Conservation (phyloP, 257 asterid species). For the Nicotiana obtusifolia region DNA sequence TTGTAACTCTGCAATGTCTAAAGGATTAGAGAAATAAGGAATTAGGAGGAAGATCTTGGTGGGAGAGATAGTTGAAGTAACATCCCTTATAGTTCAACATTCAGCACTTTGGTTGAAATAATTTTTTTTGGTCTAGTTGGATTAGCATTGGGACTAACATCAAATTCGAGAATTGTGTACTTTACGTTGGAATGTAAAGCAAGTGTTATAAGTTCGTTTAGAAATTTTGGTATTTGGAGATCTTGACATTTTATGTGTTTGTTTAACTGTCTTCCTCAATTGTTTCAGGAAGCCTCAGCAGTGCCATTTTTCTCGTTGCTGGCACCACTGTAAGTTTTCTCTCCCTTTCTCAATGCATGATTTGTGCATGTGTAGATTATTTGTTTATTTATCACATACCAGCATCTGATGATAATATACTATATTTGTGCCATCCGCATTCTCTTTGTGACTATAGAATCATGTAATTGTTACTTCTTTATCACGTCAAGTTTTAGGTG, state of each 20-base stretch:
- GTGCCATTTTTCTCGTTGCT: constrained; percentile 82
- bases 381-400: neutral
- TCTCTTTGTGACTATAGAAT: no score
- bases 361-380: neutral
- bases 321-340: constrained; percentile 79
- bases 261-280: constrained; percentile 6
- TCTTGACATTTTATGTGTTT: constrained; percentile 11
- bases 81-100: no score
- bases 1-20: no score
- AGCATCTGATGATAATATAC: neutral
- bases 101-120: neutral
- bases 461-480: no score
- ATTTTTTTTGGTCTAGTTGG: neutral
- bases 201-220: neutral
- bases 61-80: no score
- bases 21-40: no score
- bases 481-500: no score
- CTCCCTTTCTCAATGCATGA: neutral
- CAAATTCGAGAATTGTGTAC: neutral
- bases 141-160: neutral
- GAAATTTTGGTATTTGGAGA: neutral
- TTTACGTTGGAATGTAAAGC: neutral
- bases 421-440: no score
- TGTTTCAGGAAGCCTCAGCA: constrained; percentile 76
- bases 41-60: no score